A percentile compares a stretch with the other conserved stretches of the same genome.
Evolutionary conservation across 2,329 filamentous ascomycete species (phyloP).

Genomic region (Cordyceps cateniannulata): DNA sequence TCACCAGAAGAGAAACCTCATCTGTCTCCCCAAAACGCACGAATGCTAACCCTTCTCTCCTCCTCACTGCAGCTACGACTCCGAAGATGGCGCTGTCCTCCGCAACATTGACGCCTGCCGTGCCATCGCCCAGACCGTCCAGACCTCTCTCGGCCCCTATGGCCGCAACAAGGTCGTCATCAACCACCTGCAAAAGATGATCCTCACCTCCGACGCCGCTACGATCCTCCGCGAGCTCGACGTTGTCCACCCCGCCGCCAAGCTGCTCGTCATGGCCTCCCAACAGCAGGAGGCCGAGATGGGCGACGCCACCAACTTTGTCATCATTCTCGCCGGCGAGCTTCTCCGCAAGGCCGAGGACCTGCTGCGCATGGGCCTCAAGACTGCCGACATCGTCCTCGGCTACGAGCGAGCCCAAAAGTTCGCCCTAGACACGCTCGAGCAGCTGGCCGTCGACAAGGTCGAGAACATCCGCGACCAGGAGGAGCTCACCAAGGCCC

Average conservation of each 20-base stretch:
- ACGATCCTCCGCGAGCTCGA: constrained; percentile 97
- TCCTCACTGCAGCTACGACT: constrained; percentile 68
- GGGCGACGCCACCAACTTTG: constrained; percentile 96
- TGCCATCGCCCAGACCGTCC: constrained; percentile 90
- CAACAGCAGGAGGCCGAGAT: constrained; percentile 99
- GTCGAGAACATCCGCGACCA: constrained; percentile 77
- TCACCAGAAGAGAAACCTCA: constrained; percentile 6
- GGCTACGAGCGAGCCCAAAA: constrained; percentile 94
- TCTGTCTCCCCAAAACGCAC: neutral
- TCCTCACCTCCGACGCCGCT: constrained; percentile 93
- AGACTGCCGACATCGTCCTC: constrained; percentile 94
- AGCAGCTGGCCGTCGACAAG: constrained; percentile 86
- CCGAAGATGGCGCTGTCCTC: constrained; percentile 96
- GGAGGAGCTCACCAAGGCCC: constrained; percentile 85
- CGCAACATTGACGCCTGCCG: constrained; percentile 98
- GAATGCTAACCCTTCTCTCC: constrained; percentile 15
- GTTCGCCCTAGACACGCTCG: constrained; percentile 76
- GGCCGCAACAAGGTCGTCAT: constrained; percentile 99
- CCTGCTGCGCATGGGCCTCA: constrained; percentile 90
- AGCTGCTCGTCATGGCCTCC: constrained; percentile 95
- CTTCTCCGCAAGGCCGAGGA: constrained; percentile 96
- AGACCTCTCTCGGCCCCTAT: constrained; percentile 94
- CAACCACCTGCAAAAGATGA: constrained; percentile 99
- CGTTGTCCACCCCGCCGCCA: constrained; percentile 95
- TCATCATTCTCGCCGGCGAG: constrained; percentile 93